Evolutionary conservation across 1,139 yeast species (phyloP), one percentile per base, ranked within the genome.

Genomic region (Yamadazyma atmosphaerica): DNA sequence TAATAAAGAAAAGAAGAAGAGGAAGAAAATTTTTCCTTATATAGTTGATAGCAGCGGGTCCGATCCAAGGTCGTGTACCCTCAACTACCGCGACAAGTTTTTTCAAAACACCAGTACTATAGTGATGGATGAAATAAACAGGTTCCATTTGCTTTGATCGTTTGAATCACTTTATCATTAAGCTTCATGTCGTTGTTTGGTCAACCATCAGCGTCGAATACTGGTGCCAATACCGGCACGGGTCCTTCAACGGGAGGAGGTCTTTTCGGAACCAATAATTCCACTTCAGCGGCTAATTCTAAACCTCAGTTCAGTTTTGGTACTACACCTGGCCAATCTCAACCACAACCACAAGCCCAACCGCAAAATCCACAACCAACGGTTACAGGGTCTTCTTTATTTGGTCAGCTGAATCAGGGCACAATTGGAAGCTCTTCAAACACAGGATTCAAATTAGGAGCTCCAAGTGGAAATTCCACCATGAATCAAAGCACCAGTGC

Each of bases 1-100:
- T 63, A 61, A 60, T 50, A 43, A 49, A 23, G n/a, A 23, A 11
- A 23, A 51, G 47, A 55, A 47, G 42, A 48, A 44, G 17, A 16
- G 16, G 17, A 28, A 15, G 31, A 28, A 45, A 45, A 42, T 35
- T 44, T 45, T 38, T 33, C 30, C 25, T 24, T n/a, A n/a, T n/a
- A n/a, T n/a, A n/a, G n/a, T n/a, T 19, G 22, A 9, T 19, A 19
- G 22, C 9, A 19, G 9, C 22, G 9, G 22, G 22, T 6, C 8
- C 6, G 9, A 9, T 19, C 9, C 22, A 19, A 6, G 22, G 22
- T 19, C 22, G 22, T 19, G 22, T 9, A 19, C 22, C 22, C 22
- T 19, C 22, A 19, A 19, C 9, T 19, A 9, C 8, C 22, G 22
- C 22, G 22, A 19, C 22, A 19, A 19, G 6, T 19, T 19, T 19